Evolutionary conservation across 495 filamentous ascomycete species (phyloP), one percentile per base, ranked within the genome.

Genomic region (Hypoxylon intermedium): DNA sequence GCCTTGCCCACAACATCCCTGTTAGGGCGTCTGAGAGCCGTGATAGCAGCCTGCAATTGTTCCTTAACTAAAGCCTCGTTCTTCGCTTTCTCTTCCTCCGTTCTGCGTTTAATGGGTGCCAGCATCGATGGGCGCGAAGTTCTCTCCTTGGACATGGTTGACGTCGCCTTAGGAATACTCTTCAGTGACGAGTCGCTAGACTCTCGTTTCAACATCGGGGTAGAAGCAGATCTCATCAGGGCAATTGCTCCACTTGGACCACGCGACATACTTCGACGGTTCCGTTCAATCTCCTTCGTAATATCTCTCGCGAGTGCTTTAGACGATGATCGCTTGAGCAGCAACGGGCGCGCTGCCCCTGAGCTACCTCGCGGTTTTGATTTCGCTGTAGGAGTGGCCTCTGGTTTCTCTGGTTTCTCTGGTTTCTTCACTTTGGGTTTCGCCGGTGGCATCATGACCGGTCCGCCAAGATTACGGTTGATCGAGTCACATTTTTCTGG

Each of bases 401-500:
- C 36, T 5, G 33, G 33, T 5, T 33, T 33, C 19, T 58, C 60
- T 9, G 48, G 13, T 11, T 55, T 36, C 5, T 64, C 53, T 2
- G 72, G 58, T 38, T 75, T 72, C 54, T 78, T 83, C 12, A 61
- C 58, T 51, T 74, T 83, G 45, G 78, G 72, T 62, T 85, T 87
- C 3, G 76, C 76, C 1, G 89, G 85, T 23, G 90, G 86, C 36
- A 85, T 77, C 24, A 83, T 80, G 20, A 82, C 77, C 2, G 89
- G 88, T 0, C 91, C 92, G 11, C 93, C 92, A 6, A 97, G 84
- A 73, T 97, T 97, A 55, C 87, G 87, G 59, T 89, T 93, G 57
- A 98, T 85, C 31, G 81, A 77, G 43, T 85, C 84, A 72, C 90
- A 94, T 40, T 89, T 81, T 20, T 92, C 87, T 5, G 93, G 93